Evolutionary conservation across 345 rosid genomes (phyloP).

Genomic region (Kandelia obovata): DNA sequence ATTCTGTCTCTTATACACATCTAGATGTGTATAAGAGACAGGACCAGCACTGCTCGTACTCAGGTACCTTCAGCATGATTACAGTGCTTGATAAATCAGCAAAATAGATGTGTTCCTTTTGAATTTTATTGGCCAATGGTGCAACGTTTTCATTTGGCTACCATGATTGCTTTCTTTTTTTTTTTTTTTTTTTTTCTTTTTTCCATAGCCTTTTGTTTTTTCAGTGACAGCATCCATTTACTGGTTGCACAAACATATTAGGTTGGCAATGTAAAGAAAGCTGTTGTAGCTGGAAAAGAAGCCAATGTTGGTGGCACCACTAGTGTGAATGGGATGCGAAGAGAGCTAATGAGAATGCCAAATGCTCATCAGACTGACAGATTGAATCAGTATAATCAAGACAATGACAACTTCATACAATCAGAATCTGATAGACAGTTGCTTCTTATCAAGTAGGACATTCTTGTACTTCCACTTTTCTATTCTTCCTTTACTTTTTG

Average conservation of each 20-base stretch:
- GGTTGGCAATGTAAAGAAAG: constrained; percentile 73
- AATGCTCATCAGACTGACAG: constrained; percentile 50
- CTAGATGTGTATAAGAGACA: too few relatives aligned
- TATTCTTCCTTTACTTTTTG: background rate
- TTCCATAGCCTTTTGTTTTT: background rate
- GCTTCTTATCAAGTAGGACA: constrained; percentile 79
- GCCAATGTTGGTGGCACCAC: constrained; percentile 32
- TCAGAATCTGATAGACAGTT: constrained; percentile 94
- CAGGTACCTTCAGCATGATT: constrained; percentile 40
- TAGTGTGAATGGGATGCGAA: constrained; percentile 59
- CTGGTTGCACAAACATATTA: constrained; percentile 27
- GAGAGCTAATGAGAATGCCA: constrained; percentile 84
- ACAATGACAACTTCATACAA: constrained; percentile 69
- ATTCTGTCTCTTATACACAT: too few relatives aligned
- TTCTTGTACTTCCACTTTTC: background rate
- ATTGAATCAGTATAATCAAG: constrained; percentile 56
- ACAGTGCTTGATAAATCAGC: background rate
- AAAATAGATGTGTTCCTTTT: too few relatives aligned
- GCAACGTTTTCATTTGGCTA: too few relatives aligned
- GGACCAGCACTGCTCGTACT: constrained; percentile 78
- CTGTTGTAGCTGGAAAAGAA: constrained; percentile 67
- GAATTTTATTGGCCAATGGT: too few relatives aligned
- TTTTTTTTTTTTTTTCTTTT: too few relatives aligned
- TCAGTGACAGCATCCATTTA: background rate
- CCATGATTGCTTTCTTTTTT: too few relatives aligned